Conservation (phyloP, 2,329 filamentous ascomycete genomes). For the Bipolaris cookei region DNA sequence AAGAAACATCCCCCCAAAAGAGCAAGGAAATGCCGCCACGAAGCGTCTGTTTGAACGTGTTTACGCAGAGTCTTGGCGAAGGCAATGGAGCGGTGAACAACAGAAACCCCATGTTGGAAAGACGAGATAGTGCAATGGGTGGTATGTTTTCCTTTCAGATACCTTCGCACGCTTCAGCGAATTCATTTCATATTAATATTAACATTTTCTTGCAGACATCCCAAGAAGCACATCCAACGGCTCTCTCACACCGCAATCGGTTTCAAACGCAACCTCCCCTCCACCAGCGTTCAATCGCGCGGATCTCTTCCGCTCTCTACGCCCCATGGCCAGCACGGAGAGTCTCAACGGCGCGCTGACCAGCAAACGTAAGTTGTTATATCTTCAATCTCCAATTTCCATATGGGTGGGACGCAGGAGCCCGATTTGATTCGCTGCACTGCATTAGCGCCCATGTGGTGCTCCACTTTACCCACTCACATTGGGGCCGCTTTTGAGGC, state of each 20-base stretch:
- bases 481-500: slow-evolving; percentile 12
- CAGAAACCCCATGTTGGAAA: slow-evolving; percentile 27
- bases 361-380: slow-evolving; percentile 33
- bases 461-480: slow-evolving; percentile 25
- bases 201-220: slow-evolving; percentile 21
- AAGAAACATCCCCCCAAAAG: slow-evolving; percentile 19
- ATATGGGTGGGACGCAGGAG: slow-evolving; percentile 35
- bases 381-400: slow-evolving; percentile 10
- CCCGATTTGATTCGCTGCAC: slow-evolving; percentile 29
- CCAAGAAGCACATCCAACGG: slow-evolving; percentile 30
- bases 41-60: slow-evolving; percentile 48
- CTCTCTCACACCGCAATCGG: slow-evolving; percentile 27
- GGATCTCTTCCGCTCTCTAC: slow-evolving; percentile 32
- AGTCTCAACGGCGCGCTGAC: slow-evolving; percentile 30
- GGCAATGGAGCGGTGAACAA: slow-evolving; percentile 38
- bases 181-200: slow-evolving; percentile 5
- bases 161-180: slow-evolving; percentile 2
- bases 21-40: slow-evolving; percentile 42
- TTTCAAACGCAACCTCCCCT: slow-evolving; percentile 23
- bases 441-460: slow-evolving; percentile 18
- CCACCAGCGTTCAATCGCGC: slow-evolving; percentile 33
- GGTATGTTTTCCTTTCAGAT: slow-evolving; percentile 19
- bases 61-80: slow-evolving; percentile 42
- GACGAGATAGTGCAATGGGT: slow-evolving; percentile 41
- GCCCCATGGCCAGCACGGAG: slow-evolving; percentile 34